These are phyloP conservation scores for Hordeum pubiflorum DNA, from an alignment of 202 grass and related monocot species.

Conservation along the genomic window DNA sequence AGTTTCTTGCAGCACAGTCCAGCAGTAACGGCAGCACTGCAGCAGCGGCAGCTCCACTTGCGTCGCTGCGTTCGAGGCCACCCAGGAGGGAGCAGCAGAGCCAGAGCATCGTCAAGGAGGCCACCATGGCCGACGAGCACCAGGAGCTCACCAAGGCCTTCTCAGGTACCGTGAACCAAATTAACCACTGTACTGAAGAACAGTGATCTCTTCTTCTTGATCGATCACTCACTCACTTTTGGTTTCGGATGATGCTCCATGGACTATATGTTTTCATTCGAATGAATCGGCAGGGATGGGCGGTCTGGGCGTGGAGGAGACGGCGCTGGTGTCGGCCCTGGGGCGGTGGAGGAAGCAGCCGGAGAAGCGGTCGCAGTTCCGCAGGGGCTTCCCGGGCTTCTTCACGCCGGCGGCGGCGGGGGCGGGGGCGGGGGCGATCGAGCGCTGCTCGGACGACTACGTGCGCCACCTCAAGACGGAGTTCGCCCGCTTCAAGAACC, in stretches of 20 bases:
- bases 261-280: too few species aligned
- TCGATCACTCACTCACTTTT: background rate
- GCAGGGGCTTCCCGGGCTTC: slow-evolving; percentile 44
- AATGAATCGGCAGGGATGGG: slow-evolving; percentile 34
- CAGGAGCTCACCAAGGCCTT: slow-evolving; percentile 58
- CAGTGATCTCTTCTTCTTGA: background rate
- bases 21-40: background rate
- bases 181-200: background rate
- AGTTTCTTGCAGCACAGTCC: slow-evolving; percentile 26
- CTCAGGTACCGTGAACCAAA: slow-evolving; percentile 25
- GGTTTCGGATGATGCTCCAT: background rate
- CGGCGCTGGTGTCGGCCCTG: slow-evolving; percentile 45
- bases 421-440: slow-evolving; percentile 29
- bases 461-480: slow-evolving; percentile 44
- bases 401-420: slow-evolving; percentile 32
- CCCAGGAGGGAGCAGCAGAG: slow-evolving; percentile 18
- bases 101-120: background rate
- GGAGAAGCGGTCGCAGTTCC: slow-evolving; percentile 48
- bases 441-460: slow-evolving; percentile 68
- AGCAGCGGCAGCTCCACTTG: background rate
- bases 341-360: slow-evolving; percentile 52
- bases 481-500: slow-evolving; percentile 68
- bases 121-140: slow-evolving; percentile 47
- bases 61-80: slow-evolving; percentile 6
- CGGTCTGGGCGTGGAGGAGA: slow-evolving; percentile 74